These are phyloP conservation scores for Knoxdaviesia capensis DNA, from an alignment of 2,329 filamentous ascomycete species.

Conservation along the genomic window DNA sequence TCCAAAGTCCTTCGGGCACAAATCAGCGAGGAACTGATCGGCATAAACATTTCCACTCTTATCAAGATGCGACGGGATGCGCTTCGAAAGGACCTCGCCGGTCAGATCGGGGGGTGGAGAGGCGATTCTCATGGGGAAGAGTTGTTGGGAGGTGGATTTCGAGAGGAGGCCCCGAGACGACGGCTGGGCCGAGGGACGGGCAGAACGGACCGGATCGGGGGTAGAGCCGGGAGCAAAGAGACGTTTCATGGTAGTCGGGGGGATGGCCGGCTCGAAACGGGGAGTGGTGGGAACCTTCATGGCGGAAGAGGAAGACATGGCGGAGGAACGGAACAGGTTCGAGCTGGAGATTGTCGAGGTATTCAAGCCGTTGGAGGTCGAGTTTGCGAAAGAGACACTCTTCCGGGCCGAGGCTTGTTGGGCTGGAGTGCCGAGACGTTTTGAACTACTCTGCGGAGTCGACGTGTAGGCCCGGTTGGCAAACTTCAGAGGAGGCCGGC, in stretches of 20 bases:
- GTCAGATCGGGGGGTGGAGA: constrained; percentile 34
- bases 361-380: constrained; percentile 15
- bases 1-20: constrained; percentile 35
- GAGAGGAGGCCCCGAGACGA: constrained; percentile 28
- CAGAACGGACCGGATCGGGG: constrained; percentile 21
- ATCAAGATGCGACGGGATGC: constrained; percentile 30
- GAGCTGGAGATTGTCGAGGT: constrained; percentile 16
- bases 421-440: constrained; percentile 16
- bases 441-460: constrained; percentile 5
- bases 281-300: constrained; percentile 11
- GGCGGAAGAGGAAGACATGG: constrained; percentile 10
- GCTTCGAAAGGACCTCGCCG: constrained; percentile 30
- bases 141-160: constrained; percentile 23
- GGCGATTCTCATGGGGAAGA: constrained; percentile 37
- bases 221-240: constrained; percentile 23
- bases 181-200: constrained; percentile 22
- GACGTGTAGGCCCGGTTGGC: constrained; percentile 19
- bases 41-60: constrained; percentile 35
- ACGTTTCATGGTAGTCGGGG: constrained; percentile 23
- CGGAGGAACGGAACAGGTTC: constrained; percentile 22
- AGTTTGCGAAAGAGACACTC: constrained; percentile 4
- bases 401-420: constrained; percentile 15
- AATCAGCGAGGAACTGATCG: constrained; percentile 35
- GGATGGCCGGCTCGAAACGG: constrained; percentile 24
- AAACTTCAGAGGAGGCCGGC: constrained; percentile 21